Base-by-base conservation (phyloP, 2,329 filamentous ascomycete genomes). In the Pyrenophora seminiperda region DNA sequence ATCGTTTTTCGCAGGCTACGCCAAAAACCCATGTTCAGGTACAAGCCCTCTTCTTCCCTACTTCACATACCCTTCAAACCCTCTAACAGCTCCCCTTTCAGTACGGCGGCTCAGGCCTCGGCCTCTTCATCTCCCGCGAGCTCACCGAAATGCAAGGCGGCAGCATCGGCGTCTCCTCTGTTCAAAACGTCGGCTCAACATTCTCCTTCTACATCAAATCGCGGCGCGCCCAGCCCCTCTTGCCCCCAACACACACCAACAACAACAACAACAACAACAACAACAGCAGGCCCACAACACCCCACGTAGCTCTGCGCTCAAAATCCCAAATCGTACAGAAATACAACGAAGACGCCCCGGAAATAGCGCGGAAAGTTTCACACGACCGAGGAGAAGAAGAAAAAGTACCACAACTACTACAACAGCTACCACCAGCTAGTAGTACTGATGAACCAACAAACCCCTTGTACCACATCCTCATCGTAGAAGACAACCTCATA, bases 401-500 rank as follows among this genome's bases (percentile, higher is more conserved):
- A 4, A 29, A 9, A 45, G 7, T 24, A 38, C 1, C 15, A 15
- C 2, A 32, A 46, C 22, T 46, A 46, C 22, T 22, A 22, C 20
- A 27, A 27, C 24, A 9, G 14, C n/a, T 3, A 32, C 15, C 4
- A 17, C 6, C 30, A 14, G 13, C n/a, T n/a, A n/a, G n/a, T n/a
- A n/a, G n/a, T n/a, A n/a, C n/a, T n/a, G n/a, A n/a, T n/a, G 13
- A 32, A 17, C 3, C 5, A 32, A 14, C 15, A 36, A 17, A 3
- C n/a, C 4, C 39, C 27, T 4, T 27, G 9, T 27, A 27, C 24
- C 30, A 51, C 29, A 54, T 58, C 7, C 55, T 67, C 5, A 49
- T 67, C 20, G 68, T 71, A 7, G 68, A 71, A 49, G 68, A 71
- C 41, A 71, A 71, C 32, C 48, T 68, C 18, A 62, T 71, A 20